Evolutionary conservation across 352 stramenopile genomes (phyloP).

Genomic region (Pseudoperonospora humuli): DNA sequence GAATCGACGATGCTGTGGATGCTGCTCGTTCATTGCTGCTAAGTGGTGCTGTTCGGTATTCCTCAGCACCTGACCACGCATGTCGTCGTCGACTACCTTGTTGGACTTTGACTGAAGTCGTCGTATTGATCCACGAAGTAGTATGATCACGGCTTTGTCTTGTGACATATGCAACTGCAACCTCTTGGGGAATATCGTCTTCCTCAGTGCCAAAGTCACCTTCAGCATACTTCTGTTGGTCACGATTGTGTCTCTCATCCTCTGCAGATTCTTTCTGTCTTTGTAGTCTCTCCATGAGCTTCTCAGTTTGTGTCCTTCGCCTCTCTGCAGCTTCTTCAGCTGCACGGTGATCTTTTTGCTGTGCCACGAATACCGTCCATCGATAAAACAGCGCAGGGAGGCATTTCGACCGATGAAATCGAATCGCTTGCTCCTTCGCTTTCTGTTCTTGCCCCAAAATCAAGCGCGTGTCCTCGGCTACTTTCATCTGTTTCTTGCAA

Average conservation of each 20-base stretch:
- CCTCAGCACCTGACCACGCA: background rate
- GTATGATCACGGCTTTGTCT: too few species aligned
- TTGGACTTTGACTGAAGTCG: background rate
- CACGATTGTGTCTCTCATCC: too few species aligned
- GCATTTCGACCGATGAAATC: constrained; percentile 28
- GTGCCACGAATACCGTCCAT: constrained; percentile 25
- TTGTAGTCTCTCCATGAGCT: constrained; percentile 34
- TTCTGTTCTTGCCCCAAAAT: constrained; percentile 10
- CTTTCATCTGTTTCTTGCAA: constrained; percentile 2
- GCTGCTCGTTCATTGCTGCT: background rate
- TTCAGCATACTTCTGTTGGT: constrained; percentile 2
- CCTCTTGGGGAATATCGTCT: background rate
- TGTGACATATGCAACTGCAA: too few species aligned
- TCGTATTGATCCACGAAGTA: background rate
- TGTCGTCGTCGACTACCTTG: background rate
- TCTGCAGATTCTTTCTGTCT: constrained; percentile 8
- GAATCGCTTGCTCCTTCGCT: constrained; percentile 23
- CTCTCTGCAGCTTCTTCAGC: constrained; percentile 15
- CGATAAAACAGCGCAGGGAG: constrained; percentile 46
- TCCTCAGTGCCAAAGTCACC: background rate
- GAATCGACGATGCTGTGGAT: background rate
- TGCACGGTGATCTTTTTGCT: constrained; percentile 24
- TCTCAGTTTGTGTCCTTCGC: constrained; percentile 30
- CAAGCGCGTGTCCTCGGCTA: constrained; percentile 10
- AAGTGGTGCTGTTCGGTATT: background rate